Evolutionary conservation across 371 early-diverging fungal species (phyloP).

Genomic region (Rozella allomycis): DNA sequence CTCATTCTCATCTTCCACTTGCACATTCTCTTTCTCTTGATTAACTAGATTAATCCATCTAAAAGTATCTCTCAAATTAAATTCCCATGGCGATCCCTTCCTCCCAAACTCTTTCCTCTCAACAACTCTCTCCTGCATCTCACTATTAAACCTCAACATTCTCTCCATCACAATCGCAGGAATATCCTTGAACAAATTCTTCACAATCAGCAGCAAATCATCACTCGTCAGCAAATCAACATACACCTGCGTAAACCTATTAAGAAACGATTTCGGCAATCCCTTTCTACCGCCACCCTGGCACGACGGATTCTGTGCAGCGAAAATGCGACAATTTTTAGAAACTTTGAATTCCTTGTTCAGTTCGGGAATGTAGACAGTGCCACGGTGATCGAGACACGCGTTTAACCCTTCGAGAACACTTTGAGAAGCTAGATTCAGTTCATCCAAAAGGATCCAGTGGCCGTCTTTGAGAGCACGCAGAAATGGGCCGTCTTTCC

Average conservation of each 20-base stretch:
- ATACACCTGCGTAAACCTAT: conserved; percentile 90
- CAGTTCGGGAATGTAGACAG: conserved; percentile 83
- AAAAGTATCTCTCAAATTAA: conserved; percentile 86
- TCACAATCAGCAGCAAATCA: conserved; percentile 56
- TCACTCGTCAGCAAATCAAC: conserved; percentile 52
- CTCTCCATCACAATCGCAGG: conserved; percentile 20
- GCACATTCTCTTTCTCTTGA: no score
- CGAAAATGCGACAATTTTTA: conserved; percentile 81
- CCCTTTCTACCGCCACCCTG: conserved; percentile 97
- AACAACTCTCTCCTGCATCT: conserved; percentile 65
- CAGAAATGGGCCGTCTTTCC: conserved; percentile 93
- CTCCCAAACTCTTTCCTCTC: conserved; percentile 49
- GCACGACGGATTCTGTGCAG: conserved; percentile 92
- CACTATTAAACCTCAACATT: conserved; percentile 70
- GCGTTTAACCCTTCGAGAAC: conserved; percentile 99
- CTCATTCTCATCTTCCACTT: no score
- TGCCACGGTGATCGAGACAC: conserved; percentile 92
- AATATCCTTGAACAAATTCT: conserved; percentile 39
- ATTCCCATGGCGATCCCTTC: conserved; percentile 90
- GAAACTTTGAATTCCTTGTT: conserved; percentile 60
- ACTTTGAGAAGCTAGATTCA: conserved; percentile 96
- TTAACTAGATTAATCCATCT: conserved; percentile 86
- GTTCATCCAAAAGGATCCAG: conserved; percentile 97
- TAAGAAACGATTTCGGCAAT: conserved; percentile 92
- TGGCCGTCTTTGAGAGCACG: conserved; percentile 84